Evolutionary conservation across 805 yeast species (phyloP), one percentile per base, ranked within the genome.

Genomic region (Blastobotrys peoriensis): DNA sequence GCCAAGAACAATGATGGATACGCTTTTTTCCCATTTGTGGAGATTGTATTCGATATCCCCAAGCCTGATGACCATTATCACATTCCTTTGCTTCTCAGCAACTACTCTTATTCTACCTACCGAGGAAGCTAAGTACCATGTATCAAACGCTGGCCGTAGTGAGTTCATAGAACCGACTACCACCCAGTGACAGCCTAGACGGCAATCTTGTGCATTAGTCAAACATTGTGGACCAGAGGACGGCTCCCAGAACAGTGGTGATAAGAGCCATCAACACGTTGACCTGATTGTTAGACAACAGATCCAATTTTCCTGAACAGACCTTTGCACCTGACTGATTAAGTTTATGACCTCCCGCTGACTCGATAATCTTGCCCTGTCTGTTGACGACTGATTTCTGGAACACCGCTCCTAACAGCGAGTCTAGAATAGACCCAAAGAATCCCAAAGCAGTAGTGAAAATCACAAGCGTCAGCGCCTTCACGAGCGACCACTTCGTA

Each of bases 21-120:
- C 46, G 81, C 88, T 1, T 88, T 88, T 60, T 89, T 88, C 70
- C 97, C 97, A 0, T 83, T 75, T 58, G 87, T 88, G 5, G 96
- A 89, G 48, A 84, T 89, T 33, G 69, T 73, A 0, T 89, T 89
- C 59, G 74, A 74, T 23, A 77, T 89, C 3, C 73, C 72, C 4
- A 70, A 71, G 50, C 83, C 84, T 0, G 86, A 81, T 48, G 68
- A 76, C 33, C 98, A 89, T 61, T 89, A 87, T 64, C 98, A 89
- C 61, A 83, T 89, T 44, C 98, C 98, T 0, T 66, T 89, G 49
- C 71, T 89, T 43, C 68, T 89, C 46, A 80, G 95, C 36, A 86
- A 86, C 59, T 86, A 83, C 65, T 83, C 95, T 27, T 89, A 88
- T 66, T 78, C 95, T 4, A 89, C 97, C 0, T 89, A 89, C 67